Percentiles rank a stretch among this genome's conserved stretches.
These are phyloP conservation scores for Pseudonitzschia pungens DNA, from an alignment of 108 stramenopile genomes.

Conservation along the genomic window DNA sequence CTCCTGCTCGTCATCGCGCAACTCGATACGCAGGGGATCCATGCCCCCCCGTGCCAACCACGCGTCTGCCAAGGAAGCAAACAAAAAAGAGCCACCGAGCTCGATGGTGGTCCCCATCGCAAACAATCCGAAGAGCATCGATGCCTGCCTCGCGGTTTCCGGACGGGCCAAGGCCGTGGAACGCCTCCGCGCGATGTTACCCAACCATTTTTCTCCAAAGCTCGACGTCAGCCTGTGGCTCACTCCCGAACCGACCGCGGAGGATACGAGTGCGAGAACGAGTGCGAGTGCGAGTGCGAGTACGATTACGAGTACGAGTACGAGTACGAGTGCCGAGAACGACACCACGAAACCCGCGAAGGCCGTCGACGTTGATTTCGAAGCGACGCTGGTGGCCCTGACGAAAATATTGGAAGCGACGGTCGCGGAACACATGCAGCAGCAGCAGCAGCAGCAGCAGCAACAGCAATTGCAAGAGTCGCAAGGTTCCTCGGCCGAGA, in stretches of 20 bases:
- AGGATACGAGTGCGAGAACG: neutral
- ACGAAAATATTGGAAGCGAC: neutral
- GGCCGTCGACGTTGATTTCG: neutral
- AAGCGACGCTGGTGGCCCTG: neutral
- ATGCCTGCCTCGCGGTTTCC: neutral
- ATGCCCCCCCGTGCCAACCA: slow-evolving; percentile 6
- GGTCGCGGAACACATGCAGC: neutral
- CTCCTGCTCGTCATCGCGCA: neutral
- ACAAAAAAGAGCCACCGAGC: neutral
- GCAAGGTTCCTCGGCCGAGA: no score
- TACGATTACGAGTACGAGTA: neutral
- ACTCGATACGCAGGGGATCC: neutral
- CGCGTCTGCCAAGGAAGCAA: neutral
- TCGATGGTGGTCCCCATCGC: neutral
- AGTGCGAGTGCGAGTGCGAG: neutral
- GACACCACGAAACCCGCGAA: no score
- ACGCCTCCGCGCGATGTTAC: neutral
- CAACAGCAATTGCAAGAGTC: neutral
- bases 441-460: neutral
- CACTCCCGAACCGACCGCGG: neutral
- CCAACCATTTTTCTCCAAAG: slow-evolving; percentile 3
- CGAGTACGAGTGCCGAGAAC: neutral
- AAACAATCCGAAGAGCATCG: neutral
- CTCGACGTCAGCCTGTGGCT: slow-evolving; percentile 2
- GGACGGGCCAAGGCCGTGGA: neutral